Percentiles rank a stretch among this genome's conserved stretches.
phyloP scores from a whole-genome alignment of 2,329 filamentous ascomycete genomes.

The Pseudopyrenochaeta lycopersici region DNA sequence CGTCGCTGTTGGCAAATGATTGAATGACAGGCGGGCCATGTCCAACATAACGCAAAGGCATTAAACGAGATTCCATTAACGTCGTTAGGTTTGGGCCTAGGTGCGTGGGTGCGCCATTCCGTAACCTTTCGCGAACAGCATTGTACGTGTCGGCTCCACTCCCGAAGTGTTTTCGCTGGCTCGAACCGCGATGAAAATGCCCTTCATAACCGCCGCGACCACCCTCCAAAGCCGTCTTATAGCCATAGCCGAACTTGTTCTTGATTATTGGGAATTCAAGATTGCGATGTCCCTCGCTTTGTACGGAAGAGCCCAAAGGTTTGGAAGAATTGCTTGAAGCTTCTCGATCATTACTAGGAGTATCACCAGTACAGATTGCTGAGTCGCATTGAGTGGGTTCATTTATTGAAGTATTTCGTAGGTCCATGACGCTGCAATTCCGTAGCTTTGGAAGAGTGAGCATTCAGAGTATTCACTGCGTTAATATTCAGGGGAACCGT shows the following conservation, averaged over 20 bases:
- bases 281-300: background rate
- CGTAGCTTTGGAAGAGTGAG: background rate
- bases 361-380: background rate
- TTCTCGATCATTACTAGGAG: background rate
- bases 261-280: background rate
- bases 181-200: too few relatives aligned
- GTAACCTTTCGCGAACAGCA: too few relatives aligned
- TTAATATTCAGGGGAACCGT: background rate
- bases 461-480: background rate
- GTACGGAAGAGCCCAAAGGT: background rate
- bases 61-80: too few relatives aligned
- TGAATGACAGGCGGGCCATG: too few relatives aligned
- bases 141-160: too few relatives aligned
- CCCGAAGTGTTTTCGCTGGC: too few relatives aligned
- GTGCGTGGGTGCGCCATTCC: too few relatives aligned
- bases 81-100: too few relatives aligned
- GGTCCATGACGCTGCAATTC: background rate
- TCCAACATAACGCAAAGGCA: too few relatives aligned
- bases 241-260: background rate
- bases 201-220: background rate
- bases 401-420: slow-evolving; percentile 1
- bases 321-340: background rate
- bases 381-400: background rate
- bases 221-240: background rate
- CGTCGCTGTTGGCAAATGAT: background rate